Base-by-base conservation (phyloP, 345 rosid genomes). In the Brassica carinata region DNA sequence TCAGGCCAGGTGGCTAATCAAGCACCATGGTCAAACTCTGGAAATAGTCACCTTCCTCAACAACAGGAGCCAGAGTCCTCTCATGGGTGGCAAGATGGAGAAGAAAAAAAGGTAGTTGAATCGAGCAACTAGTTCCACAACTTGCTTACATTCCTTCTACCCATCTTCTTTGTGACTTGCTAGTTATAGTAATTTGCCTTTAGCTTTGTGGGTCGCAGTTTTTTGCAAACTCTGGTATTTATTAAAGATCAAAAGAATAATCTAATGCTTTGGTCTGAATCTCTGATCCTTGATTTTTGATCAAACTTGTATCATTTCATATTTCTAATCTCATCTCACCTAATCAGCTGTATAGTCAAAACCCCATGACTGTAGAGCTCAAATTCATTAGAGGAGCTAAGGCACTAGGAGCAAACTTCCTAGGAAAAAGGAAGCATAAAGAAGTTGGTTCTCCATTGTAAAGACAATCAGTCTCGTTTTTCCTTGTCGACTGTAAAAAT, bases 331-430 rank as follows among this genome's bases (percentile, higher is more conserved):
- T 23, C 26, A 69, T 66, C 80, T 76, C 80, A 64, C 71, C 80
- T 76, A 72, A 75, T 81, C 45, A 64, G 74, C 57, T 78, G 9
- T 63, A 40, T 57, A 14, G 33, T 85, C 85, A 91, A 83, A 90
- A 92, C 59, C 88, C 91, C 96, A 94, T 79, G 65, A 90, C 88
- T 0, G 83, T 86, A 8, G 88, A 83, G 72, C 87, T 86, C 82
- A 92, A 87, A 85, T 90, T 88, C 67, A 94, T 91, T 81, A 94
- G 83, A 0, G 91, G 91, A 82, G 63, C 87, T 78, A 94, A 80
- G 3, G 98, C 85, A 82, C 87, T 86, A 5, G 91, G 89, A 78
- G 88, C 88, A 79, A 94, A 92, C 86, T 94, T 94, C 77, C 98
- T 86, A 55, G 98, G 97, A 78, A 94, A 94, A 73, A 94, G 97